Conservation (phyloP, 2,329 filamentous ascomycete species). For the Aureobasidium subglaciale region DNA sequence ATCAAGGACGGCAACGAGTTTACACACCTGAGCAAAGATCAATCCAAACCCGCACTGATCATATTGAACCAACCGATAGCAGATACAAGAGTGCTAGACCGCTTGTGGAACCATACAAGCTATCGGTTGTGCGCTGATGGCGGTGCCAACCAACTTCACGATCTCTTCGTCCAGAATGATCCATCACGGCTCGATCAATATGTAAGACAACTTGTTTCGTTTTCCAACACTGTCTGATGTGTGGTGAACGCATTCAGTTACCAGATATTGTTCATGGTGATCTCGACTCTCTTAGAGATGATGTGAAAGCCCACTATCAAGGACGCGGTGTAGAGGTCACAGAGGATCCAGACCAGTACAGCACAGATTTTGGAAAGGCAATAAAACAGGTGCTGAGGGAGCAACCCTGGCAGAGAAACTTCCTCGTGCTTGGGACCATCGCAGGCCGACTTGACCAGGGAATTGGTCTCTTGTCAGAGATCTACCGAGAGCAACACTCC, state of each 20-base stretch:
- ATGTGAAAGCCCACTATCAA: constrained; percentile 60
- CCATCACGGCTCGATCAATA: neutral
- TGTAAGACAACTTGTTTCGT: constrained; percentile 9
- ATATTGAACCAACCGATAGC: constrained; percentile 56
- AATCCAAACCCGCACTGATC: constrained; percentile 39
- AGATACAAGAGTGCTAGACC: constrained; percentile 43
- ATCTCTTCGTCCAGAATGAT: constrained; percentile 33
- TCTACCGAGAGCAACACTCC: constrained; percentile 49
- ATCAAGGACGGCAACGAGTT: neutral
- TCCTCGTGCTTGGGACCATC: constrained; percentile 78
- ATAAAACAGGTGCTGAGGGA: constrained; percentile 53
- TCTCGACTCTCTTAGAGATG: constrained; percentile 69
- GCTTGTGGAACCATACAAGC: constrained; percentile 47
- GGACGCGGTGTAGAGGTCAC: constrained; percentile 55
- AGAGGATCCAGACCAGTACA: constrained; percentile 71
- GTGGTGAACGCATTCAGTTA: constrained; percentile 23
- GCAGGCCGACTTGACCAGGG: constrained; percentile 90
- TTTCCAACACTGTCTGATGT: neutral
- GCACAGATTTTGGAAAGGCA: constrained; percentile 83
- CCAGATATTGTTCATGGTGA: constrained; percentile 73
- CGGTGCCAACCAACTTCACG: constrained; percentile 70
- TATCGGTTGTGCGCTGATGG: constrained; percentile 81
- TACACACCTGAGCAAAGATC: constrained; percentile 2
- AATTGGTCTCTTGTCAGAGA: constrained; percentile 78
- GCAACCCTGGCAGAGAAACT: constrained; percentile 28